Percentiles rank a stretch among this genome's conserved stretches.
Evolutionary conservation across 148 eudicot species (phyloP).

Genomic region (Rhododendron vialii): DNA sequence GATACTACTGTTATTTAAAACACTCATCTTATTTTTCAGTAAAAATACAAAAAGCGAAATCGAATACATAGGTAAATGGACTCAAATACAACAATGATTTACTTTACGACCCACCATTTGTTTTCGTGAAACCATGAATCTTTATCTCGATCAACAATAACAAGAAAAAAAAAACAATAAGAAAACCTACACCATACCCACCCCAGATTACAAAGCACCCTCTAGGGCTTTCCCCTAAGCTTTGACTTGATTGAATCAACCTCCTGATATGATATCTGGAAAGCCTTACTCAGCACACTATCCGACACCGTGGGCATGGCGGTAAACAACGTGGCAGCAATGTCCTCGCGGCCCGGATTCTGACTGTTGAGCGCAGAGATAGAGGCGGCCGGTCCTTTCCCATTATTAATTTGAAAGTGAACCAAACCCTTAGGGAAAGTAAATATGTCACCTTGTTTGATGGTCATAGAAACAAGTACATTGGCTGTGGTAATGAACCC

Average conservation of each 20-base stretch:
- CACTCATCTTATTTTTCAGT: background rate
- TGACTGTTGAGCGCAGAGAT: slow-evolving; percentile 40
- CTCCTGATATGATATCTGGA: slow-evolving; percentile 3
- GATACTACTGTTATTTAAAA: background rate
- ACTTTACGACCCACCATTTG: background rate
- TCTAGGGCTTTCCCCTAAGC: background rate
- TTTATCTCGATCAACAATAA: background rate
- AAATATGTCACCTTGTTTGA: slow-evolving; percentile 33
- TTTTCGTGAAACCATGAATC: background rate
- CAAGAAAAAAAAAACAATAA: background rate
- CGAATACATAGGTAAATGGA: background rate
- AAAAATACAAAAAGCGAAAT: background rate
- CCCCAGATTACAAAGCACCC: background rate
- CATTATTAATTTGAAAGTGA: slow-evolving; percentile 42
- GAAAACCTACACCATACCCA: background rate
- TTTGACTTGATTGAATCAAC: slow-evolving; percentile 12
- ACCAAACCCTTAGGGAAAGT: slow-evolving; percentile 33
- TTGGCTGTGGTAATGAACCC: background rate
- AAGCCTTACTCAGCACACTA: slow-evolving; percentile 13
- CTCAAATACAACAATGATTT: background rate
- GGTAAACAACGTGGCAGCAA: slow-evolving; percentile 11
- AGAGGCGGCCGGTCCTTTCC: slow-evolving; percentile 19
- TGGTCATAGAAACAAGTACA: slow-evolving; percentile 24
- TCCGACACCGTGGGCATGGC: slow-evolving; percentile 11
- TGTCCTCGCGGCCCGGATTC: slow-evolving; percentile 15